These are phyloP conservation scores for Metarhizium album DNA, from an alignment of 2,329 filamentous ascomycete species.

Conservation along the genomic window DNA sequence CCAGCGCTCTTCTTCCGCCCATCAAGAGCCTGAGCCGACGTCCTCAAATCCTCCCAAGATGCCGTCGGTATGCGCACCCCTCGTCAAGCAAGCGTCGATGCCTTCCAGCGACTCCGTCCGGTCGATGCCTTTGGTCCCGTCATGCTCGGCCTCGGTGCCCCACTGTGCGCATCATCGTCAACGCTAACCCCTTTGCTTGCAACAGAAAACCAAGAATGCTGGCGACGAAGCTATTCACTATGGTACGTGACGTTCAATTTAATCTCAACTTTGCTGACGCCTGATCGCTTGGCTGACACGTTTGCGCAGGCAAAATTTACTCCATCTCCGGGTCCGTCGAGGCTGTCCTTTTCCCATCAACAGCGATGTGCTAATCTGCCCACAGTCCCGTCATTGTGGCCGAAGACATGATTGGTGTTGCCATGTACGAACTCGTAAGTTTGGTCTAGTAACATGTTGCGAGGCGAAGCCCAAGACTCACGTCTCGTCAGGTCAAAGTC, in stretches of 20 bases:
- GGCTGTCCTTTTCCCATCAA: neutral
- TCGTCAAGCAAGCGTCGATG: constrained; percentile 4
- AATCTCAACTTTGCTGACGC: neutral
- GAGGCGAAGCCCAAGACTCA: neutral
- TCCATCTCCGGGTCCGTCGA: constrained; percentile 49
- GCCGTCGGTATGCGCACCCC: constrained; percentile 39
- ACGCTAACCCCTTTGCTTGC: constrained; percentile 12
- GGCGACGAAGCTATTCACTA: constrained; percentile 26
- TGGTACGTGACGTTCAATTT: constrained; percentile 23
- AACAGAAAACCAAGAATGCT: constrained; percentile 23
- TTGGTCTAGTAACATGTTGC: neutral
- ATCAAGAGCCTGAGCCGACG: constrained; percentile 16
- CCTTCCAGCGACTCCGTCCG: constrained; percentile 3
- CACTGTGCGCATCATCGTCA: constrained; percentile 8
- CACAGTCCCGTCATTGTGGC: constrained; percentile 82
- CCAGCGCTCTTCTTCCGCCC: constrained; percentile 15
- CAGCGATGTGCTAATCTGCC: constrained; percentile 11
- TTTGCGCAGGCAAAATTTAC: constrained; percentile 46
- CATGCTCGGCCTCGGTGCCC: constrained; percentile 10
- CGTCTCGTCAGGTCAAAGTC: constrained; percentile 60
- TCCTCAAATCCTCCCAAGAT: constrained; percentile 32
- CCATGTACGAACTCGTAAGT: constrained; percentile 96
- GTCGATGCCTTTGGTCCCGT: constrained; percentile 6
- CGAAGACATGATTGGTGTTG: constrained; percentile 97
- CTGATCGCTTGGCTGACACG: constrained; percentile 12